These are phyloP conservation scores for Verticillium nubilum DNA, from an alignment of 2,329 filamentous ascomycete genomes.

Conservation along the genomic window DNA sequence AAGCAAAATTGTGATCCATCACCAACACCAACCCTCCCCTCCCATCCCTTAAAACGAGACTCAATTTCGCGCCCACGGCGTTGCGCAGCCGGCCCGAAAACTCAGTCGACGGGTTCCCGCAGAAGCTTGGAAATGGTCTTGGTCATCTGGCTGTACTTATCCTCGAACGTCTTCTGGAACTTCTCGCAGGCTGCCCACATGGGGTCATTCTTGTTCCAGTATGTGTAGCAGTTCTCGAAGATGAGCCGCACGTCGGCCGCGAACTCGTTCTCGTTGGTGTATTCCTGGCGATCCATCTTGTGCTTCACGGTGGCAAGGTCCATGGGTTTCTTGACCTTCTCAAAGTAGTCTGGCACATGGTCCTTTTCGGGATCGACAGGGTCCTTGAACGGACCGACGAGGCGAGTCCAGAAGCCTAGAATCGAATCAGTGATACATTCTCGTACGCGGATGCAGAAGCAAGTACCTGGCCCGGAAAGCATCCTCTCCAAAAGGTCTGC, in stretches of 20 bases:
- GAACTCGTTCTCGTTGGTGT: constrained; percentile 48
- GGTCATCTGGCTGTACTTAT: constrained; percentile 54
- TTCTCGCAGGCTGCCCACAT: constrained; percentile 52
- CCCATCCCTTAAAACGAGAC: too few species aligned
- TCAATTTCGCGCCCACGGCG: too few species aligned
- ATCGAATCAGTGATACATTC: constrained; percentile 4
- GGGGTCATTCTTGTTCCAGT: constrained; percentile 50
- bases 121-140: constrained; percentile 55
- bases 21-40: too few species aligned
- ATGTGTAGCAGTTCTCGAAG: constrained; percentile 59
- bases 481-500: constrained; percentile 52
- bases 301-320: constrained; percentile 54
- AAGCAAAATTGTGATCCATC: too few species aligned
- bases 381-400: constrained; percentile 56
- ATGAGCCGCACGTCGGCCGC: constrained; percentile 54
- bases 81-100: too few species aligned
- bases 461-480: constrained; percentile 54
- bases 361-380: constrained; percentile 52
- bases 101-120: constrained; percentile 29
- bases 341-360: constrained; percentile 55
- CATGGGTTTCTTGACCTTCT: constrained; percentile 57
- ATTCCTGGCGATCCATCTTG: constrained; percentile 52
- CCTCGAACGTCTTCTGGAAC: constrained; percentile 52
- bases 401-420: constrained; percentile 61
- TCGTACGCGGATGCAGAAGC: not conserved